Base-by-base conservation (phyloP, 192 early-diverging fungal genomes). In the Gamsiella multidivaricata region DNA sequence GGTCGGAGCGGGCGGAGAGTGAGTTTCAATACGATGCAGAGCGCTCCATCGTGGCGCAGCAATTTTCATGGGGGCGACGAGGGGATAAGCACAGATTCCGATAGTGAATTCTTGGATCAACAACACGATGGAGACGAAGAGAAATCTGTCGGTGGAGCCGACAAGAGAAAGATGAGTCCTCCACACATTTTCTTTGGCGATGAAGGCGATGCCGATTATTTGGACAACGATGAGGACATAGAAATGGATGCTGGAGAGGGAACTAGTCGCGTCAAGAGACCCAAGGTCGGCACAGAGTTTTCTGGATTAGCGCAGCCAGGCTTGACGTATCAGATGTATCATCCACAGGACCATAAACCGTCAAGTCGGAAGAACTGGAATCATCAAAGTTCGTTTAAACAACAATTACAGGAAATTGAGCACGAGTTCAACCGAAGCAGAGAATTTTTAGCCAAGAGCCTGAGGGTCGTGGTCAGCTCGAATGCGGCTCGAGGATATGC, bases 401-500 rank as follows among this genome's bases (percentile, higher is more conserved):
- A 69, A 17, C 66, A 62, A 20, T 43, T 78, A 14, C 52, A 64
- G 46, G 66, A 53, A 0, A 63, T 78, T 31, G 74, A 78, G 55
- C 58, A 63, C 14, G 74, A 78, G 39, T 64, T 69, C n/a, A 36
- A 67, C 18, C 18, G 74, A 6, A 58, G 66, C 42, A 41, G 74
- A 29, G 74, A 61, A 29, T 78, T 78, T 18, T 46, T 78, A 20
- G 74, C 66, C 9, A 69, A 78, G 55, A 69, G 65, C 58, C 23
- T 78, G 45, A 41, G 54, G 22, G 49, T 78, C 1, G 61, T 78
- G 7, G 74, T 78, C 6, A 63, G 29, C 26, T 61, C 74, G 18
- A 78, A 78, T 45, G 65, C 65, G 28, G 74, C 54, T 4, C 65
- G 74, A n/a, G 74, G 74, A 29, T 67, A 64, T 59, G 33, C 3